Evolutionary conservation across 495 filamentous ascomycete species (phyloP), one percentile per base, ranked within the genome.

Genomic region (Lophiostoma macrostomum): DNA sequence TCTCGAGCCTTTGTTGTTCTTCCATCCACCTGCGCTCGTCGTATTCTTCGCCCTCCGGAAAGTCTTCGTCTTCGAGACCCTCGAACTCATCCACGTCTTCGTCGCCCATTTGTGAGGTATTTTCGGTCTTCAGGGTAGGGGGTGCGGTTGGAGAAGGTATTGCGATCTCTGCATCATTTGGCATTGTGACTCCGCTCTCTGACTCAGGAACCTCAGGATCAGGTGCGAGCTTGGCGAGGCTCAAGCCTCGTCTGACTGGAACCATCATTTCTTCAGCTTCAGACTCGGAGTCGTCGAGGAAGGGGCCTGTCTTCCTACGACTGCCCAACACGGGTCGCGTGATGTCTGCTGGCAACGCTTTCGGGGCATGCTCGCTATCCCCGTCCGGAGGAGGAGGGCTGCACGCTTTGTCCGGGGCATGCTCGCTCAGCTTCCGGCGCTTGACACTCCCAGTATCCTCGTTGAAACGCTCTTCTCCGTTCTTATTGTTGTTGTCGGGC

Each of bases 211-310:
- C 3, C 22, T 14, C 25, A 12, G 36, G 18, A 6, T 50, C 35
- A n/a, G 19, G 16, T 18, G 23, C 20, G 1, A 25, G 23, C 22
- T 47, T 19, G 20, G 4, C 34, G 12, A 14, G 19, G 22, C 18
- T 37, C 47, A 38, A 20, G 29, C 24, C 59, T 40, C 30, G 27
- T 24, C 36, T 18, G 7, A 29, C 66, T 60, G 24, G 49, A 45
- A 19, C 63, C 68, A 16, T 35, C 53, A 18, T 63, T 58, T 55
- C 73, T 35, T 83, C 80, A 19, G 80, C 74, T 60, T 85, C 83
- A 45, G 78, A 82, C 58, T 88, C 84, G 0, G 85, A 87, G 43
- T 86, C 80, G 37, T 86, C 79, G 36, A 84, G 66, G 46, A 88
- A 87, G 0, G 82, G 84, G 77, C 58, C 39, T 35, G 30, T 57